A percentile compares a stretch with the other conserved stretches of the same genome.
Conservation (phyloP, 1,284 basidiomycete species). For the Cryptococcus sp. region DNA sequence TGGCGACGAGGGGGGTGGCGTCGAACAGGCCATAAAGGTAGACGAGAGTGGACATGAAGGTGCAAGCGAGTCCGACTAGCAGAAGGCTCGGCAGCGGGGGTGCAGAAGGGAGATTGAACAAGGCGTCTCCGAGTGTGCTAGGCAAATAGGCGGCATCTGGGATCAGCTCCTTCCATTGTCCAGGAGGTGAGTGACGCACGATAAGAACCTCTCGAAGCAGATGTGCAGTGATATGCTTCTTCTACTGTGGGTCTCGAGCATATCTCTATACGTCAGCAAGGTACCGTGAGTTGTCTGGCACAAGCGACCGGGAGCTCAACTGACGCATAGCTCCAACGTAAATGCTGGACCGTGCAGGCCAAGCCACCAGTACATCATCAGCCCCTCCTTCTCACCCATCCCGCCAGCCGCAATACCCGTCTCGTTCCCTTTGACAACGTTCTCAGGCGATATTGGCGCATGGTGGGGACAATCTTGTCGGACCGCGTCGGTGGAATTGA, state of each 20-base stretch:
- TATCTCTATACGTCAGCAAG: slow-evolving; percentile 1
- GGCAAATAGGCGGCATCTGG: slow-evolving; percentile 13
- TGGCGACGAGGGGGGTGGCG: neutral
- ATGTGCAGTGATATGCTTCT: slow-evolving; percentile 1
- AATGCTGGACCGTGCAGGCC: slow-evolving; percentile 2
- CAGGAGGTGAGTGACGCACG: neutral
- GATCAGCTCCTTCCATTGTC: neutral
- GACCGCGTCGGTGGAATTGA: neutral
- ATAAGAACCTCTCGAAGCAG: neutral
- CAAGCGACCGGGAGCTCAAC: neutral
- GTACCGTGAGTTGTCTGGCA: neutral
- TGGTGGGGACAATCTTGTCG: too few species aligned
- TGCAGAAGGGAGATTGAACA: slow-evolving; percentile 8
- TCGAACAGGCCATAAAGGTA: neutral
- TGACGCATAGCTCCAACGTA: slow-evolving; percentile 6
- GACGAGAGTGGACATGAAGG: slow-evolving; percentile 6
- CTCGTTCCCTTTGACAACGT: neutral
- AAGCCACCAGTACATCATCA: neutral
- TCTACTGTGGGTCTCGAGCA: slow-evolving; percentile 1
- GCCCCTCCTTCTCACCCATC: too few species aligned
- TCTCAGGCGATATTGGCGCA: too few species aligned
- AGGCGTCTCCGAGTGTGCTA: neutral
- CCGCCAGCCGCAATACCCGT: neutral
- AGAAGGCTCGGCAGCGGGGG: slow-evolving; percentile 12
- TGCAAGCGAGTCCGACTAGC: slow-evolving; percentile 9